phyloP scores from a whole-genome alignment of 352 stramenopile species.

The Aphanomyces astaci region DNA sequence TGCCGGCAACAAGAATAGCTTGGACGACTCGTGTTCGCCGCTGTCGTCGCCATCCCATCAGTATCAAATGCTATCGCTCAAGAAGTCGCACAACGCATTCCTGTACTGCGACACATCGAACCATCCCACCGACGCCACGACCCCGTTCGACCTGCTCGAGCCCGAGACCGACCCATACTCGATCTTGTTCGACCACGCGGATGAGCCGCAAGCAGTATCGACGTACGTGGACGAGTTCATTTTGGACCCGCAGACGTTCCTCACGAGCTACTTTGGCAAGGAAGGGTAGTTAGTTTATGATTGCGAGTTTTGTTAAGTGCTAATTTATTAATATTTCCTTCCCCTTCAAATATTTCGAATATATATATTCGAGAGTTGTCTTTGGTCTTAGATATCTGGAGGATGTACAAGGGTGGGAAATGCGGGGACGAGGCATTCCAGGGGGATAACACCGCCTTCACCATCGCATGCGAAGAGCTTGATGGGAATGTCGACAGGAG shows the following conservation, averaged over 20 bases:
- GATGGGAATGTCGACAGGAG: constrained; percentile 32
- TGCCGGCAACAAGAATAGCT: neutral
- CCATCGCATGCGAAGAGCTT: constrained; percentile 56
- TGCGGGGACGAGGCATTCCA: constrained; percentile 36
- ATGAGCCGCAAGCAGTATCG: neutral
- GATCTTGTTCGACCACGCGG: constrained; percentile 19
- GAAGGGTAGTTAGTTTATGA: constrained; percentile 1
- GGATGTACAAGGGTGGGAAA: no score
- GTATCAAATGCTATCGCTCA: neutral
- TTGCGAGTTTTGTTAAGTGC: constrained; percentile 21
- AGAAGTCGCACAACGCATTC: constrained; percentile 16
- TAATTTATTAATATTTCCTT: constrained; percentile 26
- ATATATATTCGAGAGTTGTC: no score
- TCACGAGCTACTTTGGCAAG: constrained; percentile 69
- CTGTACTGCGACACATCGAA: constrained; percentile 29
- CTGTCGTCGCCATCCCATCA: neutral
- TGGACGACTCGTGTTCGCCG: constrained; percentile 17
- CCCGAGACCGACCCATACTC: constrained; percentile 13
- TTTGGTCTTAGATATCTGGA: no score
- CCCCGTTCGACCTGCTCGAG: constrained; percentile 11
- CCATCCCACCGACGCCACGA: constrained; percentile 9
- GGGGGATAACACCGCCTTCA: constrained; percentile 52
- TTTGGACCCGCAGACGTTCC: constrained; percentile 78
- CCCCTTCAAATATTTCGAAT: no score
- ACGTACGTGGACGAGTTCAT: constrained; percentile 47